Evolutionary conservation across 331 rosid genomes (phyloP), one percentile per base, ranked within the genome.

Genomic region (Malus hybrid): DNA sequence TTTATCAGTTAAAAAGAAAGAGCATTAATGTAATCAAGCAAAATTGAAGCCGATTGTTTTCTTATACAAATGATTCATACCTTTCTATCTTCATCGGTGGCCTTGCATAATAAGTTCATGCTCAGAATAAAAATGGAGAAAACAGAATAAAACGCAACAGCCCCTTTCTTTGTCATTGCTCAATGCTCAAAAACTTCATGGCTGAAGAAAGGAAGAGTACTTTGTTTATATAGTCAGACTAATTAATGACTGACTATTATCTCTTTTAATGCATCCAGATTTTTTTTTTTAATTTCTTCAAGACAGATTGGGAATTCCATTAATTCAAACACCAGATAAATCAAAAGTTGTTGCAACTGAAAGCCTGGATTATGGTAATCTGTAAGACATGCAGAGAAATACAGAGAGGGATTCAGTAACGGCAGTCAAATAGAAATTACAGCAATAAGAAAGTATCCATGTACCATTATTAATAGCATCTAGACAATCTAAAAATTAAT

Each of bases 51-150:
- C 14, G 14, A 44, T 24, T 61, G 19, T 61, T 61, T 20, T 59
- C 10, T 32, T 24, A 61, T 32, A 61, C 4, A 13, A 19, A 61
- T 61, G 4, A 28, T 3, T 24, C 70, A 61, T 20, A 39, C 72
- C 78, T 65, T 71, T 46, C 78, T 76, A 66, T 71, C 77, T 9
- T 50, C 77, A 50, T 54, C 50, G 1, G 29, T 63, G 67, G 81
- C 77, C 39, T 71, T 42, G 77, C 72, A 31, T 5, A 15, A 16
- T 14, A 65, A 34, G 72, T 34, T 71, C 12, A 36, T 46, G 67
- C 60, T 24, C 48, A 71, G 72, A 7, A 78, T 16, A 69, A 78
- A 52, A 71, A 70, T 22, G 44, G 65, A 20, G 71, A 71, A 31
- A 36, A 55, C 65, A 71, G 13, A 18, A 64, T 10, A 24, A 33